Percentiles rank a stretch among this genome's conserved stretches.
Conservation (phyloP, 2,329 filamentous ascomycete species). For the Juglanconis sp. region DNA sequence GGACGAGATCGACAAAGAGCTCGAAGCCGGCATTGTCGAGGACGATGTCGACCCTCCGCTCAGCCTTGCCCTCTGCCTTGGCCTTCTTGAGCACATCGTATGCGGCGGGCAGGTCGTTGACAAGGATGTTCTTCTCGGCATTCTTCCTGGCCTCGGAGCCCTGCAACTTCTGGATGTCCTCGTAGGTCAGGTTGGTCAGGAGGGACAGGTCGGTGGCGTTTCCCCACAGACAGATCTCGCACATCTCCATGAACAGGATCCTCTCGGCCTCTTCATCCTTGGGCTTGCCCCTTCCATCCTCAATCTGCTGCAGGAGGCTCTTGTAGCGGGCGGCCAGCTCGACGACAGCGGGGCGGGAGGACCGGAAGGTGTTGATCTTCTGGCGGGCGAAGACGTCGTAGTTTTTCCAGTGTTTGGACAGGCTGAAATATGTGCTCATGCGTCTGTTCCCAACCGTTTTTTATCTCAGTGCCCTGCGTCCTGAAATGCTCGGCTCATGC, state of each 20-base stretch:
- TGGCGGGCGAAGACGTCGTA: constrained; percentile 90
- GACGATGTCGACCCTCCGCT: constrained; percentile 85
- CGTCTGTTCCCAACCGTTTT: constrained; percentile 52
- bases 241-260: constrained; percentile 86
- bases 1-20: constrained; percentile 88
- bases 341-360: constrained; percentile 69
- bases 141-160: constrained; percentile 81
- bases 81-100: constrained; percentile 26
- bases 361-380: constrained; percentile 89
- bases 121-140: constrained; percentile 86
- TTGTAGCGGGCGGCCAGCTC: constrained; percentile 41
- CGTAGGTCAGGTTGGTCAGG: constrained; percentile 83
- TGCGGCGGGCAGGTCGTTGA: constrained; percentile 68
- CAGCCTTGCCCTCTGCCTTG: constrained; percentile 36
- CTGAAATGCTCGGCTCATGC: no score
- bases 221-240: constrained; percentile 94
- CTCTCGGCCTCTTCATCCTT: constrained; percentile 67
- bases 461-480: constrained; percentile 13
- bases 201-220: constrained; percentile 94
- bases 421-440: constrained; percentile 72
- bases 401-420: constrained; percentile 77
- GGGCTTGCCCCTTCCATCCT: constrained; percentile 47
- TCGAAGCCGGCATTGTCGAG: constrained; percentile 98
- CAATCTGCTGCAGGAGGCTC: constrained; percentile 65
- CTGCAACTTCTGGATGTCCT: constrained; percentile 96